A percentile compares a stretch with the other conserved stretches of the same genome.
Evolutionary conservation across 1,284 basidiomycete species (phyloP).

Genomic region (Waitea zeae): DNA sequence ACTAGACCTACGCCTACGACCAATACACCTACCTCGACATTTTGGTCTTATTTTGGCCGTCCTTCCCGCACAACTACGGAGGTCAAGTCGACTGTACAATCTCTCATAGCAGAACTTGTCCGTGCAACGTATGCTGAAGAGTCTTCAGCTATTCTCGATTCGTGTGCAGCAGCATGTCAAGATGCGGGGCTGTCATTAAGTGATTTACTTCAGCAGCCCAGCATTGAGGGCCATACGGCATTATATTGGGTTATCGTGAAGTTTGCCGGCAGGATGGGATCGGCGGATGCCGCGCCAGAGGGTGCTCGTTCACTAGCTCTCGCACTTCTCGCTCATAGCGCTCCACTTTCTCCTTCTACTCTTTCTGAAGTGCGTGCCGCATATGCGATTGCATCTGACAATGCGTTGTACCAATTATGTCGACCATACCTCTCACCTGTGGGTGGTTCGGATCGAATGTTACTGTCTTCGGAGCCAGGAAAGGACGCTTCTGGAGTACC

Average conservation of each 20-base stretch:
- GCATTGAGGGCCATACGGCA: constrained; percentile 44
- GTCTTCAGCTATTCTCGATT: constrained; percentile 17
- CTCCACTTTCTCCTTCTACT: constrained; percentile 29
- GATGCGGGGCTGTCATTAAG: constrained; percentile 21
- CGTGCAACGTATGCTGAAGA: no score
- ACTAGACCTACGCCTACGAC: no score
- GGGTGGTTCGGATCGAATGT: constrained; percentile 34
- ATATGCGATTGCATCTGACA: constrained; percentile 44
- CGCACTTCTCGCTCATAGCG: constrained; percentile 31
- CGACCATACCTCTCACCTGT: constrained; percentile 28
- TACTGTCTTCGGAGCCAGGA: constrained; percentile 31
- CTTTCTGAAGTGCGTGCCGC: constrained; percentile 43
- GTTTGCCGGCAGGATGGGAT: constrained; percentile 10
- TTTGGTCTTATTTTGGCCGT: no score
- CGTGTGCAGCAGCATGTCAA: constrained; percentile 26
- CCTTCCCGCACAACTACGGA: no score
- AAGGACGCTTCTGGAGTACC: no score
- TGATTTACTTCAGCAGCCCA: constrained; percentile 36
- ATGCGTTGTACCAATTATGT: constrained; percentile 42
- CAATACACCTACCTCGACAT: no score
- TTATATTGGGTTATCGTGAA: constrained; percentile 57
- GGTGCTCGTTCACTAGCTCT: constrained; percentile 24
- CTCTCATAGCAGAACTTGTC: no score
- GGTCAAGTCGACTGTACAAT: no score
- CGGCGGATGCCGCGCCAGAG: constrained; percentile 15